Percentiles rank a stretch among this genome's conserved stretches.
These are phyloP conservation scores for Phyllostachys edulis DNA, from an alignment of 176 grass and related monocot species.

Conservation along the genomic window DNA sequence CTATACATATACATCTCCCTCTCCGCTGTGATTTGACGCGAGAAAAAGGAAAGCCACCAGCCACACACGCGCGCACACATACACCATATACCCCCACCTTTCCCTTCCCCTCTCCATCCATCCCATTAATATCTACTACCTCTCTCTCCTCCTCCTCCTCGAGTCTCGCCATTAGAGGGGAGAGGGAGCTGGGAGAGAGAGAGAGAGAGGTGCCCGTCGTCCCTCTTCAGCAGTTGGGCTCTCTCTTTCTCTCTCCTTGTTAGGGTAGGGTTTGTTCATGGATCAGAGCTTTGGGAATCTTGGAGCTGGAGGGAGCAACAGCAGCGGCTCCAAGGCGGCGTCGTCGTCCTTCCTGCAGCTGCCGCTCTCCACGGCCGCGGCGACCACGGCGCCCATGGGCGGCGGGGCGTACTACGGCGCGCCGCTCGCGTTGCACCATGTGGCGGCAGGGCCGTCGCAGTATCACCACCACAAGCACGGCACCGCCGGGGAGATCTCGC, in stretches of 20 bases:
- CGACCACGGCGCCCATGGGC: slow-evolving; percentile 10
- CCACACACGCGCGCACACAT: slow-evolving; percentile 37
- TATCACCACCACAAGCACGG: slow-evolving; percentile 27
- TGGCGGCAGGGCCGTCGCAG: slow-evolving; percentile 29
- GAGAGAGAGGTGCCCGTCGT: background rate
- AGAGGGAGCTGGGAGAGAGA: background rate
- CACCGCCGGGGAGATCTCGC: slow-evolving; percentile 43
- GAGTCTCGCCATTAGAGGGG: slow-evolving; percentile 29
- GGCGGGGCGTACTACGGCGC: slow-evolving; percentile 41
- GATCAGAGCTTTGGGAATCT: slow-evolving; percentile 56
- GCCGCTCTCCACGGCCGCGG: slow-evolving; percentile 45
- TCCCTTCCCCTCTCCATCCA: background rate
- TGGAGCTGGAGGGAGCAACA: slow-evolving; percentile 41
- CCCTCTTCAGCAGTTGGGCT: background rate
- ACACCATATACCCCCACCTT: slow-evolving; percentile 25
- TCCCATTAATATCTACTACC: slow-evolving; percentile 29
- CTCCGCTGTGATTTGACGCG: slow-evolving; percentile 78
- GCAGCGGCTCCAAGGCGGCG: slow-evolving; percentile 42
- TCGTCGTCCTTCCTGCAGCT: slow-evolving; percentile 67
- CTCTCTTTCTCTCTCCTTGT: background rate
- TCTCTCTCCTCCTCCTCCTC: background rate
- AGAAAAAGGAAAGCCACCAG: slow-evolving; percentile 84
- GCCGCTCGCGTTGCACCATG: slow-evolving; percentile 52
- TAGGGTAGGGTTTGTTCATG: slow-evolving; percentile 33
- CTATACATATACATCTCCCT: slow-evolving; percentile 28